phyloP scores from a whole-genome alignment of 768 basidiomycete genomes.

The Serendipita sp. region DNA sequence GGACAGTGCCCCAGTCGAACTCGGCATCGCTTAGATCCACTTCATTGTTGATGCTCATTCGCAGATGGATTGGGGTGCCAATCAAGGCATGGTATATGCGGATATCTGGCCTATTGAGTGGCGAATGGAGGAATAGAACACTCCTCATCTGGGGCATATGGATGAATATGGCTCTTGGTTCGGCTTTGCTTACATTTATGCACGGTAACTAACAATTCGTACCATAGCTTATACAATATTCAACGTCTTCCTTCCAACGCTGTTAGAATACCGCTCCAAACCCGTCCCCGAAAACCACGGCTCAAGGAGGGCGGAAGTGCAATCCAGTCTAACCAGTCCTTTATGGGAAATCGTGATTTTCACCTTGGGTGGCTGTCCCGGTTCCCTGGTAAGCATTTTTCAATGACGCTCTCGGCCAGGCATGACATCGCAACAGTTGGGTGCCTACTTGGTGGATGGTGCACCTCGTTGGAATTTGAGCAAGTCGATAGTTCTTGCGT shows the following conservation, averaged over 20 bases:
- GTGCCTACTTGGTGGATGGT: conserved; percentile 68
- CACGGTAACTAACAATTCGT: background rate
- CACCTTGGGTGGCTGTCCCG: conserved; percentile 70
- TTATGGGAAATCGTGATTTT: conserved; percentile 81
- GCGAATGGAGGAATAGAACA: conserved; percentile 64
- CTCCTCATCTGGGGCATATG: conserved; percentile 65
- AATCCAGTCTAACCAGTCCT: conserved; percentile 32
- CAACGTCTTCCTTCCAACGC: conserved; percentile 78
- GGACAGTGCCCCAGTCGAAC: background rate
- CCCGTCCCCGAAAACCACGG: conserved; percentile 10
- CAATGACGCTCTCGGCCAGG: no score
- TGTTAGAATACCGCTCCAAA: conserved; percentile 46
- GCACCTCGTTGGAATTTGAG: conserved; percentile 38
- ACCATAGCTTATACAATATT: conserved; percentile 71
- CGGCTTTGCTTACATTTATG: conserved; percentile 14
- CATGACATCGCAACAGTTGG: conserved; percentile 34
- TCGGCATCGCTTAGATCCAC: background rate
- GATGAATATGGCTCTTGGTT: conserved; percentile 64
- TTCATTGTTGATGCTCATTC: conserved; percentile 19
- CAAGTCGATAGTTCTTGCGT: conserved; percentile 45
- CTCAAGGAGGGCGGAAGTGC: background rate
- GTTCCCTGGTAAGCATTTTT: conserved; percentile 44
- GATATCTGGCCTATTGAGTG: conserved; percentile 50
- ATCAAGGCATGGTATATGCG: conserved; percentile 54
- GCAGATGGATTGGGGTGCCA: conserved; percentile 40